Evolutionary conservation across 2,329 filamentous ascomycete species (phyloP), one percentile per base, ranked within the genome.

Genomic region (Alternaria metachromatica): DNA sequence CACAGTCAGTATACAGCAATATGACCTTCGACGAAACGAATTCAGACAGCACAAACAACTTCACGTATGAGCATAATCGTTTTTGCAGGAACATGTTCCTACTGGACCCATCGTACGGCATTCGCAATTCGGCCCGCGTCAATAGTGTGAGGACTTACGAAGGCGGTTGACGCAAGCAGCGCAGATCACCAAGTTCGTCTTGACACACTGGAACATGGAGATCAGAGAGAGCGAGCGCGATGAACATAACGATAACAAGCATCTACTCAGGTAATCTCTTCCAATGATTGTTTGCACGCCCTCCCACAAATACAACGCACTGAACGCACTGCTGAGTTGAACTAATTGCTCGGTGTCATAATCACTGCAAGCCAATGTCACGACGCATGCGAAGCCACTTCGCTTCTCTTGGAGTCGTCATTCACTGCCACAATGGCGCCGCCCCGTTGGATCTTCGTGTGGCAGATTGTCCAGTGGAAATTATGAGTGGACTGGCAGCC

Each of bases 401-500:
- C 45, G 45, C 55, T 45, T 25, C 44, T 58, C 46, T 43, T 58
- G 45, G 28, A 49, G 12, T 46, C 55, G 23, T 51, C 55, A 58
- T 58, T 30, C 55, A 51, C 30, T 58, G 56, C 45, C 33, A 58
- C 56, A 58, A 58, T 53, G 30, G 49, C 30, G 30, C 49, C 28
- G 49, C 30, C 43, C 30, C 28, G 51, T 56, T 26, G n/a, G 53
- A 50, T 30, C 12, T 53, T 58, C 46, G n/a, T 45, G 18, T 58
- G 55, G 55, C 46, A 53, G 26, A 21, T 53, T 45, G n/a, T 12
- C n/a, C 11, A 41, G 30, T 26, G 49, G 56, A 63, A 58, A 63
- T 63, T 55, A 50, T 53, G 33, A 63, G 61, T 60, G 61, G 61
- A 59, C 37, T 44, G n/a, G 41, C 46, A 62, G 60, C 60, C 55